A percentile compares a stretch with the other conserved stretches of the same genome.
phyloP scores from a whole-genome alignment of 2,329 filamentous ascomycete species.

The Fusarium subglutinans region DNA sequence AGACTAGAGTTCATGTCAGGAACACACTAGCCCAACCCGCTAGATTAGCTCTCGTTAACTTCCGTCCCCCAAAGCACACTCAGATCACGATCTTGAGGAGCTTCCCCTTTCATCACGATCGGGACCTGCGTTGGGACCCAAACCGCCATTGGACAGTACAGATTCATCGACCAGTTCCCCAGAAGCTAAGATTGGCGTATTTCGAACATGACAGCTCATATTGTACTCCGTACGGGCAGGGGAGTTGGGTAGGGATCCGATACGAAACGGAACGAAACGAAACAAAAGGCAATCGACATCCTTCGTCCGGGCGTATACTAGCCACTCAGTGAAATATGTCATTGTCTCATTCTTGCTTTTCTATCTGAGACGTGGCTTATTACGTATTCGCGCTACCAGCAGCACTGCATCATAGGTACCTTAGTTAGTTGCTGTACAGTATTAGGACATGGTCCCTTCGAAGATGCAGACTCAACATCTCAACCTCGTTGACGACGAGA shows the following conservation, averaged over 20 bases:
- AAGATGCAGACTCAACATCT: constrained; percentile 19
- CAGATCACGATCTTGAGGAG: background rate
- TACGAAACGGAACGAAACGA: background rate
- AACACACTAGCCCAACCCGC: background rate
- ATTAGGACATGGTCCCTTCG: background rate
- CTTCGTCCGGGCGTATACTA: background rate
- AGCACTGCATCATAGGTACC: background rate
- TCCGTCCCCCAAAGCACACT: background rate
- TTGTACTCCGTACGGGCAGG: background rate
- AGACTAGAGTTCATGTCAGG: background rate
- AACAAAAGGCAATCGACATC: background rate
- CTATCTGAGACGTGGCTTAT: background rate
- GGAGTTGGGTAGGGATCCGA: background rate
- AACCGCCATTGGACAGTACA: background rate
- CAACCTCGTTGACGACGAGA: constrained; percentile 20
- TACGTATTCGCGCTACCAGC: background rate
- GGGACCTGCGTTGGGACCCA: background rate
- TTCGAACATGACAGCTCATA: background rate
- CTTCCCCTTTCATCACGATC: background rate
- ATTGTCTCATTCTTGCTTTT: background rate
- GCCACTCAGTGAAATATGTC: background rate
- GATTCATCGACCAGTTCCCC: background rate
- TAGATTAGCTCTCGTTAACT: background rate
- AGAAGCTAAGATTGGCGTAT: background rate
- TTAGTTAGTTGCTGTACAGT: background rate